Evolutionary conservation across 352 stramenopile genomes (phyloP).

Genomic region (Aphanomyces invadans): DNA sequence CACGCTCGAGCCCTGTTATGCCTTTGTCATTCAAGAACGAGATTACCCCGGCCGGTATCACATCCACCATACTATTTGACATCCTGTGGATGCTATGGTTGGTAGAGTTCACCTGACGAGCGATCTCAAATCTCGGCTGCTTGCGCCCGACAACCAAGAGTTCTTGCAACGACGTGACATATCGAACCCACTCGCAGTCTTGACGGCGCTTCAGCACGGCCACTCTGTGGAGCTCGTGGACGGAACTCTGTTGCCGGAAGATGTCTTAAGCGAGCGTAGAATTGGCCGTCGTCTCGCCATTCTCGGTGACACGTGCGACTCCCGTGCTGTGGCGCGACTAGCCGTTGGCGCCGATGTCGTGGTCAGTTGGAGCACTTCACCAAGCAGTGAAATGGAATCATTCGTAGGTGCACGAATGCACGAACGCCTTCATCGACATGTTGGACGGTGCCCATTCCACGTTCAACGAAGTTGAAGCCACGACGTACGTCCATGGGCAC

Average conservation of each 20-base stretch:
- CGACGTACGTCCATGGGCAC: slow-evolving; percentile 16
- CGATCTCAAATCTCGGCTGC: background rate
- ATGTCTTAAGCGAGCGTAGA: background rate
- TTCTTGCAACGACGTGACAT: background rate
- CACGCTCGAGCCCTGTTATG: slow-evolving; percentile 18
- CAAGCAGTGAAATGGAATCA: too few species aligned
- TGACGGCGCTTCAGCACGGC: background rate
- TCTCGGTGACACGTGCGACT: slow-evolving; percentile 20
- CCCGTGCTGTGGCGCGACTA: background rate
- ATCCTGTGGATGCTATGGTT: too few species aligned
- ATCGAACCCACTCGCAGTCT: background rate
- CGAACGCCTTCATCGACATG: slow-evolving; percentile 11
- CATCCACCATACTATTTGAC: too few species aligned
- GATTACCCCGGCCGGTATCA: slow-evolving; percentile 21
- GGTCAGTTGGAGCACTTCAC: too few species aligned
- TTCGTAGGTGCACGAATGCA: slow-evolving; percentile 17
- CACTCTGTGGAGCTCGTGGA: background rate
- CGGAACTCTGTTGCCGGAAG: background rate
- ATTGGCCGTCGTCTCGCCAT: background rate
- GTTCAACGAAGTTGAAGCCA: slow-evolving; percentile 7
- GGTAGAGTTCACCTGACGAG: slow-evolving; percentile 6
- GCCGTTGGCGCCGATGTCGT: slow-evolving; percentile 13
- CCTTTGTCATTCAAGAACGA: slow-evolving; percentile 19
- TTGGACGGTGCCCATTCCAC: background rate
- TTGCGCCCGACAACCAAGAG: background rate